These are phyloP conservation scores for Arabidopsis hybrid DNA, from an alignment of 441 rosid genomes.

Conservation along the genomic window DNA sequence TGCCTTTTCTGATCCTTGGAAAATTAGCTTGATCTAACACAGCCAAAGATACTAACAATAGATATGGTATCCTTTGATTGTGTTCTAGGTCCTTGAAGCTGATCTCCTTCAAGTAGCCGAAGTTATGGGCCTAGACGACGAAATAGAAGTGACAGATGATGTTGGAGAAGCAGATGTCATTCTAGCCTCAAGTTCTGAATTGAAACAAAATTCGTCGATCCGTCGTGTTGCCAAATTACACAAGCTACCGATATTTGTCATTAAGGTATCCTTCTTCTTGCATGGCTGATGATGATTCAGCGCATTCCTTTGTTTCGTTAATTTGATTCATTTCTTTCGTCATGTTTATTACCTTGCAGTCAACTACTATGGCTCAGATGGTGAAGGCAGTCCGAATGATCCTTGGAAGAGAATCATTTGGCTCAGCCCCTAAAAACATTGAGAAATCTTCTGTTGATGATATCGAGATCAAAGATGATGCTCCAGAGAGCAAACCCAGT, in stretches of 20 bases:
- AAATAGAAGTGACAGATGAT: conserved; percentile 79
- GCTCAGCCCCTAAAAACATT: conserved; percentile 50
- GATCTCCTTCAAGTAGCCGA: conserved; percentile 85
- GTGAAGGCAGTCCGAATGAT: conserved; percentile 93
- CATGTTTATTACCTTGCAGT: conserved; percentile 55
- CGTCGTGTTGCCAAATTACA: conserved; percentile 87
- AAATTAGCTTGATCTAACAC: conserved; percentile 12
- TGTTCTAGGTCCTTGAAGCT: conserved; percentile 75
- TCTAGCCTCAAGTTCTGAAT: conserved; percentile 75
- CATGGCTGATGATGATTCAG: conserved; percentile 1
- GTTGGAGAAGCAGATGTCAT: conserved; percentile 85
- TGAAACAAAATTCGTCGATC: conserved; percentile 85
- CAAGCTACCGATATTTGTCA: conserved; percentile 77
- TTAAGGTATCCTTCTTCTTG: conserved; percentile 60
- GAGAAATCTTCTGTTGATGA: conserved; percentile 50
- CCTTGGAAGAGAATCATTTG: conserved; percentile 75
- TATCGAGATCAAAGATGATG: conserved; percentile 83
- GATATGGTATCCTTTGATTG: neutral
- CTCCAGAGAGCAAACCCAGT: conserved; percentile 83
- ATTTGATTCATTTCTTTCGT: conserved; percentile 14
- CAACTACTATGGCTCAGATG: conserved; percentile 95
- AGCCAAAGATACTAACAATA: conserved; percentile 28
- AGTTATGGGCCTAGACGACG: conserved; percentile 88
- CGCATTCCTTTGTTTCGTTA: neutral
- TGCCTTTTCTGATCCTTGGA: conserved; percentile 10